A percentile compares a stretch with the other conserved stretches of the same genome.
Evolutionary conservation across 257 asterid species (phyloP).

Genomic region (Vinca minor): DNA sequence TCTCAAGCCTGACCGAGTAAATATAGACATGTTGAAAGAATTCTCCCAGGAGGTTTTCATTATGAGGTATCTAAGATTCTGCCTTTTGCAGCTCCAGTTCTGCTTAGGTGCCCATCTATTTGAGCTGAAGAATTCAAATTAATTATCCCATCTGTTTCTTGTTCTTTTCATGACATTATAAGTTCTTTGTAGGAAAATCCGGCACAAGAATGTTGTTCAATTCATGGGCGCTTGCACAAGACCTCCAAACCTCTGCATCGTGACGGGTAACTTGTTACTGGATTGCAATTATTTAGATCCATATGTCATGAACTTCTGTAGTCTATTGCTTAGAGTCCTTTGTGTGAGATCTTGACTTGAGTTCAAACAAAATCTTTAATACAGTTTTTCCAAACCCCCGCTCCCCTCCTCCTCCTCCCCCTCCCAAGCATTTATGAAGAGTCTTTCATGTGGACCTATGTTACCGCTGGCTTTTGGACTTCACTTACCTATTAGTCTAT

Average conservation of each 20-base stretch:
- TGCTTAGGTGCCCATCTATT: neutral
- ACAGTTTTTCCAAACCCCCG: too few relatives aligned
- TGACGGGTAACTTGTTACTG: slow-evolving; percentile 28
- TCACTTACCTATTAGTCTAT: too few relatives aligned
- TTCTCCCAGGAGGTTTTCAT: slow-evolving; percentile 43
- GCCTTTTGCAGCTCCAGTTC: neutral
- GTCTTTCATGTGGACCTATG: neutral
- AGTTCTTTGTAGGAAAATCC: slow-evolving; percentile 27
- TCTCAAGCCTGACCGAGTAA: slow-evolving; percentile 35
- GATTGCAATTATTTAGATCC: neutral
- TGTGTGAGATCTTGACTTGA: neutral
- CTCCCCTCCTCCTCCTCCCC: too few relatives aligned
- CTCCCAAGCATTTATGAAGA: neutral
- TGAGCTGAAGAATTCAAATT: neutral
- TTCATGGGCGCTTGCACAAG: slow-evolving; percentile 47
- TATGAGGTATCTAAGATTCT: slow-evolving; percentile 31
- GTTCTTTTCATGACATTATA: neutral
- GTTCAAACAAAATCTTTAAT: neutral
- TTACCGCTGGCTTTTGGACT: neutral
- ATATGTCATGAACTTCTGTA: neutral
- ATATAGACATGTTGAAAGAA: slow-evolving; percentile 36
- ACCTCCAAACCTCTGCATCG: slow-evolving; percentile 41
- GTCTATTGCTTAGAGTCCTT: neutral
- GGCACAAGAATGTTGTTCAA: slow-evolving; percentile 49
- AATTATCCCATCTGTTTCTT: neutral